Evolutionary conservation across 805 yeast genomes (phyloP).

Genomic region (Barnettozyma botsteinii): DNA sequence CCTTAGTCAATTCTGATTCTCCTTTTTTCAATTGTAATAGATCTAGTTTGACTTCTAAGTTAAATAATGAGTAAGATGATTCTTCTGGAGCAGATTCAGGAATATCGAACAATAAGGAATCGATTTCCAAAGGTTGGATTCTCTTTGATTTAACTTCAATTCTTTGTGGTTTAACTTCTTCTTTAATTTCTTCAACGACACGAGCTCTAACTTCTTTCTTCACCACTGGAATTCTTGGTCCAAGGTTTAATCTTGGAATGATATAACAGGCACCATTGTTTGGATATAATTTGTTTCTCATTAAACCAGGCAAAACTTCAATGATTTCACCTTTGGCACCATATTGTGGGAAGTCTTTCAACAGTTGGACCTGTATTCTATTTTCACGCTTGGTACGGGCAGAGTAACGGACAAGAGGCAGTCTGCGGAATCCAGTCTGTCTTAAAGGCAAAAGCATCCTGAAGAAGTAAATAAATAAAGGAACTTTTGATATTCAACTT

Average conservation of each 20-base stretch:
- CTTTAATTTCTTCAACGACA: slow-evolving; percentile 1
- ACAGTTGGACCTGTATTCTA: slow-evolving; percentile 68
- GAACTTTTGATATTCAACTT: background rate
- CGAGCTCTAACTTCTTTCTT: slow-evolving; percentile 15
- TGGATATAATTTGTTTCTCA: slow-evolving; percentile 74
- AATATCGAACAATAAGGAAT: slow-evolving; percentile 20
- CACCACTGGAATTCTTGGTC: slow-evolving; percentile 25
- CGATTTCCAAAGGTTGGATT: slow-evolving; percentile 15
- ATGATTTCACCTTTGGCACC: slow-evolving; percentile 72
- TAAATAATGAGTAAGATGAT: slow-evolving; percentile 20
- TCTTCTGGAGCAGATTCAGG: slow-evolving; percentile 11
- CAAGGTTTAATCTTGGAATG: slow-evolving; percentile 22
- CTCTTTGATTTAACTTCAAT: slow-evolving; percentile 3
- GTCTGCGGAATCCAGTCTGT: slow-evolving; percentile 12
- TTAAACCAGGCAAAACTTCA: slow-evolving; percentile 68
- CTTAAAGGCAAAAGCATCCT: slow-evolving; percentile 11
- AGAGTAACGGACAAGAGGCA: slow-evolving; percentile 36
- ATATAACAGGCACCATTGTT: slow-evolving; percentile 72
- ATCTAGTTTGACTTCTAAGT: slow-evolving; percentile 18
- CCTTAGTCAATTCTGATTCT: slow-evolving; percentile 9
- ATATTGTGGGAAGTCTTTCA: slow-evolving; percentile 55
- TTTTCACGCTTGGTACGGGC: slow-evolving; percentile 45
- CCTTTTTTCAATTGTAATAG: slow-evolving; percentile 4
- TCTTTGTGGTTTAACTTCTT: slow-evolving; percentile 4
- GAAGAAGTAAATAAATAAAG: background rate